A percentile compares a stretch with the other conserved stretches of the same genome.
Evolutionary conservation across 164 flowering plant species (phyloP).

Genomic region (Vitis rotundifolia): DNA sequence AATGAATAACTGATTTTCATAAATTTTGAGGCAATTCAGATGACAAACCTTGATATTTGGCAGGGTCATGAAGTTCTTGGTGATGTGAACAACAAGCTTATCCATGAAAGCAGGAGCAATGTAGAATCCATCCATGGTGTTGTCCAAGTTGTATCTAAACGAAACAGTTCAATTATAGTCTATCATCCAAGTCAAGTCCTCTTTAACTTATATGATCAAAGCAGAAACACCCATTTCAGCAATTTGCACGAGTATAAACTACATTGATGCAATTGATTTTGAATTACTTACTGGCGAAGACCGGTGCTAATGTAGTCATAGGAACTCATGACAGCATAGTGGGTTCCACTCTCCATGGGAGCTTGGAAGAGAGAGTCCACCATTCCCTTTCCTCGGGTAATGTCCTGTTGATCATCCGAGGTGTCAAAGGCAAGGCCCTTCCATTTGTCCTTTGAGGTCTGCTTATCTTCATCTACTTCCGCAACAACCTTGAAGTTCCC

Average conservation of each 20-base stretch:
- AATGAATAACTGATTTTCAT: too few species aligned
- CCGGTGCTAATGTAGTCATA: conserved; percentile 56
- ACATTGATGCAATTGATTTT: not conserved
- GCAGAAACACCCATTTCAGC: too few species aligned
- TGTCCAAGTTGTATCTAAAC: conserved; percentile 47
- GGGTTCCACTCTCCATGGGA: conserved; percentile 49
- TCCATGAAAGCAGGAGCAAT: conserved; percentile 73
- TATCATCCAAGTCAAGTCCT: too few species aligned
- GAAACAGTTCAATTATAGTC: not conserved
- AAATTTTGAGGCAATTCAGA: too few species aligned
- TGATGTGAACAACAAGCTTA: conserved; percentile 60
- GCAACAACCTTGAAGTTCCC: conserved; percentile 34
- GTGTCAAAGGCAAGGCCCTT: conserved; percentile 46
- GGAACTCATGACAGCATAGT: conserved; percentile 51
- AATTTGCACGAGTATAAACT: too few species aligned
- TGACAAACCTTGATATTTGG: conserved; percentile 55
- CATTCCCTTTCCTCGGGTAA: conserved; percentile 60
- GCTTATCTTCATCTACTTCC: conserved; percentile 36
- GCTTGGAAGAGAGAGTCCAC: conserved; percentile 65
- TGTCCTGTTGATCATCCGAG: conserved; percentile 70
- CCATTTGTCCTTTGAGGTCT: conserved; percentile 54
- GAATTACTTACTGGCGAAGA: conserved; percentile 43
- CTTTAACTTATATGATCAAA: too few species aligned
- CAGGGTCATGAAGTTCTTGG: conserved; percentile 58
- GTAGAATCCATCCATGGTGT: conserved; percentile 54